Evolutionary conservation across 306 rosid species (phyloP).

Genomic region (Alnus rubra): DNA sequence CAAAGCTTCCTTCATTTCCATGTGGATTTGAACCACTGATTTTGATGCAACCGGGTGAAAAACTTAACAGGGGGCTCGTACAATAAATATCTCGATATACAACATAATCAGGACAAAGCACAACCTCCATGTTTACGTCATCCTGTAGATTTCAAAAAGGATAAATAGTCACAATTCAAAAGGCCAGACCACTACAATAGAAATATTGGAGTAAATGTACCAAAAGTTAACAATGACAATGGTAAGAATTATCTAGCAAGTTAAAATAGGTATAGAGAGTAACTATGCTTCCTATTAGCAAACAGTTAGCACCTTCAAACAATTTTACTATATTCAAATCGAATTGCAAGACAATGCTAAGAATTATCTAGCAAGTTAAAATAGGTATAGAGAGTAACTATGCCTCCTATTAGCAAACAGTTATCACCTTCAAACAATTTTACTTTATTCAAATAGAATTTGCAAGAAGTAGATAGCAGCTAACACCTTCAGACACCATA

Average conservation of each 20-base stretch:
- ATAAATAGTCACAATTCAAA: constrained; percentile 24
- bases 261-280: constrained; percentile 2
- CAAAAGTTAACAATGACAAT: constrained; percentile 2
- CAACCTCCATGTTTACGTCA: constrained; percentile 49
- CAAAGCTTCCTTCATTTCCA: constrained; percentile 42
- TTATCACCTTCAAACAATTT: constrained; percentile 4
- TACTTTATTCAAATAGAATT: constrained; percentile 2
- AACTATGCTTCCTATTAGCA: constrained; percentile 14
- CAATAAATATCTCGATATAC: constrained; percentile 67
- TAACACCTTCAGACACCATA: not conserved
- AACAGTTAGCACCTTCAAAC: constrained; percentile 2
- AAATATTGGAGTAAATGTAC: constrained; percentile 19
- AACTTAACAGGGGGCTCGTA: constrained; percentile 53
- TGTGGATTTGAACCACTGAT: constrained; percentile 50
- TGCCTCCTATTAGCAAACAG: constrained; percentile 2
- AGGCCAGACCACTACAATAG: constrained; percentile 8
- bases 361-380: not conserved
- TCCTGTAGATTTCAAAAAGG: constrained; percentile 59
- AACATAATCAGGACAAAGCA: constrained; percentile 83
- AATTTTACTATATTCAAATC: not conserved
- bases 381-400: constrained; percentile 11
- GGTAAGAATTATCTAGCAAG: not conserved
- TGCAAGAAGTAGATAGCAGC: not conserved
- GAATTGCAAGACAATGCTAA: not conserved
- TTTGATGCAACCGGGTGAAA: constrained; percentile 63